These are phyloP conservation scores for Fallopia convolvulus DNA, from an alignment of 148 eudicot species.

Conservation along the genomic window DNA sequence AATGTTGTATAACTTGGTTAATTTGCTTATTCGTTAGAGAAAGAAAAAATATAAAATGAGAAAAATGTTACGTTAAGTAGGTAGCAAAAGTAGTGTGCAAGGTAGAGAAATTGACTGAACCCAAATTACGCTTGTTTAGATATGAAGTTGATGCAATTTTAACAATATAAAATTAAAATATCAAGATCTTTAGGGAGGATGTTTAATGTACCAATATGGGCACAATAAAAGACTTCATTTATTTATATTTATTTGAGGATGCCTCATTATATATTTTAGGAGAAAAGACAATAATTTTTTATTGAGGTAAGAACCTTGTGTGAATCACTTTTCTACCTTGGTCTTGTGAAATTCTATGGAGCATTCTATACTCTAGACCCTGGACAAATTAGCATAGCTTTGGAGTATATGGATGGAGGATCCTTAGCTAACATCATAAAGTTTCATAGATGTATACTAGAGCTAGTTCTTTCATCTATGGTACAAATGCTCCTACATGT, in stretches of 20 bases:
- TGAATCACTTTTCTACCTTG: conserved; percentile 83
- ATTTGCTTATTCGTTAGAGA: neutral
- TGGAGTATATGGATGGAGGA: conserved; percentile 59
- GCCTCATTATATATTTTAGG: conserved; percentile 25
- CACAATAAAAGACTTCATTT: neutral
- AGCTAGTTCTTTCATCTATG: too few relatives aligned
- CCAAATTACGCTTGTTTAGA: neutral
- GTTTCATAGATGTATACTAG: too few relatives aligned
- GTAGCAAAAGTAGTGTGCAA: neutral
- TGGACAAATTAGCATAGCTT: conserved; percentile 93
- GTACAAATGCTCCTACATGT: too few relatives aligned
- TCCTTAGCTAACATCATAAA: too few relatives aligned
- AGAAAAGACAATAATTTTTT: conserved; percentile 84
- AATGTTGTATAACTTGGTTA: neutral
- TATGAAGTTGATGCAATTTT: neutral
- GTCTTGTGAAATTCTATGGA: conserved; percentile 92
- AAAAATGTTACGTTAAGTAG: too few relatives aligned
- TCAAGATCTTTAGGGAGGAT: neutral
- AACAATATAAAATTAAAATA: too few relatives aligned
- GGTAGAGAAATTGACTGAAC: neutral
- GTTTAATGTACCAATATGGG: too few relatives aligned
- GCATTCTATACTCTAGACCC: conserved; percentile 91
- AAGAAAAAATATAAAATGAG: too few relatives aligned
- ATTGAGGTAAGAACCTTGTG: conserved; percentile 86
- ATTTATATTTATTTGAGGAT: neutral